Conservation (phyloP, 148 eudicot genomes). For the Chenopodium album region DNA sequence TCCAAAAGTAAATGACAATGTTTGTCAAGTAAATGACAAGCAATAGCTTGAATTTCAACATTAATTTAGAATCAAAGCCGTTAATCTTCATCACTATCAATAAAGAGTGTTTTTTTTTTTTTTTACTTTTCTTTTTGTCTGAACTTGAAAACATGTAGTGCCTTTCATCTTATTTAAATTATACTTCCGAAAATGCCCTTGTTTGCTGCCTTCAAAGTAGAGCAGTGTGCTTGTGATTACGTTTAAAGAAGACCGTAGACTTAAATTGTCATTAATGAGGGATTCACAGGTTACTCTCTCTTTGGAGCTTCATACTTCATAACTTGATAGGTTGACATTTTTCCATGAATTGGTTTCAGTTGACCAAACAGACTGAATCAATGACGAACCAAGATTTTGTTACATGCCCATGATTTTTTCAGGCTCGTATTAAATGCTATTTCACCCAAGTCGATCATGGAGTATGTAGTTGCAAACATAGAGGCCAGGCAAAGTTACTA, state of each 20-base stretch:
- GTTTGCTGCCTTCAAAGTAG: neutral
- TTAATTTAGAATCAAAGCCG: neutral
- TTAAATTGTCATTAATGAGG: slow-evolving; percentile 7
- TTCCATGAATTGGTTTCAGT: neutral
- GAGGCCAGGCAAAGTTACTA: no score
- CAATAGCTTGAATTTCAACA: neutral
- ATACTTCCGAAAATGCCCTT: neutral
- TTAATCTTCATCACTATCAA: slow-evolving; percentile 13
- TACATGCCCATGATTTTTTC: neutral
- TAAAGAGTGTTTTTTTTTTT: neutral
- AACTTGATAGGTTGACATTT: neutral
- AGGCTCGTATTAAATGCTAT: no score
- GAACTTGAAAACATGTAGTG: neutral
- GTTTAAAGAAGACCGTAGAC: slow-evolving; percentile 2
- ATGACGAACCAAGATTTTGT: no score
- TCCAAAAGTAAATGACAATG: neutral
- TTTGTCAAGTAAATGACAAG: neutral
- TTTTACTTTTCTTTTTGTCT: neutral
- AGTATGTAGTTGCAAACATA: no score
- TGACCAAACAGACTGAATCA: no score
- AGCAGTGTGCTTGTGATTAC: neutral
- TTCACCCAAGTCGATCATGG: no score
- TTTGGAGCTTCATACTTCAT: slow-evolving; percentile 6
- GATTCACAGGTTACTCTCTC: slow-evolving; percentile 1
- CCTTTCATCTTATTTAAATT: neutral